Evolutionary conservation across 768 basidiomycete species (phyloP).

Genomic region (Multifurca ochricompacta): DNA sequence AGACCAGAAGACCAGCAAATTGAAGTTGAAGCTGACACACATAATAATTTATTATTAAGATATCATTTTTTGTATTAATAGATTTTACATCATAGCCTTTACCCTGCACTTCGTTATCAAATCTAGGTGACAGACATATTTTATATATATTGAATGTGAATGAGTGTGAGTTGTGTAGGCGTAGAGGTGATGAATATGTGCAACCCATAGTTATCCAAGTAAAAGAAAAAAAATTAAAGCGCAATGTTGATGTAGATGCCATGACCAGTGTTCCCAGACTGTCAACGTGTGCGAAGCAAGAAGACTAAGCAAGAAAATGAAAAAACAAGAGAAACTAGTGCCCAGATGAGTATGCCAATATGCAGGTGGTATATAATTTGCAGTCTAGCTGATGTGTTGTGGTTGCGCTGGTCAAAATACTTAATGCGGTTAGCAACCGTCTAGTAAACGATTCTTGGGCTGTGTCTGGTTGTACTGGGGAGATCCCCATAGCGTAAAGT

Average conservation of each 20-base stretch:
- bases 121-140: no score
- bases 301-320: not conserved
- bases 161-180: no score
- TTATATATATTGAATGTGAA: no score
- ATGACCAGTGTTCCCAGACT: not conserved
- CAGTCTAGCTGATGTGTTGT: not conserved
- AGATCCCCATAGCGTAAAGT: constrained; percentile 64
- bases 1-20: no score
- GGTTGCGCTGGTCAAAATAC: not conserved
- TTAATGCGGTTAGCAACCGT: not conserved
- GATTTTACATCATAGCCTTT: no score
- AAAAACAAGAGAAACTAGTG: not conserved
- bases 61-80: no score
- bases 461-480: constrained; percentile 13
- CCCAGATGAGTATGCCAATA: not conserved
- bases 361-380: constrained; percentile 1
- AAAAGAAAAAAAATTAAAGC: not conserved
- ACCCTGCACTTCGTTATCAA: not conserved
- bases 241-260: not conserved
- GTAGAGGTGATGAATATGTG: not conserved
- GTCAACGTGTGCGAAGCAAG: not conserved
- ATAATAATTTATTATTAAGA: no score
- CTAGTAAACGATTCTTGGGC: constrained; percentile 17
- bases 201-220: not conserved
- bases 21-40: no score